These are phyloP conservation scores for Mycena olivaceomarginata DNA, from an alignment of 768 basidiomycete species.

Conservation along the genomic window DNA sequence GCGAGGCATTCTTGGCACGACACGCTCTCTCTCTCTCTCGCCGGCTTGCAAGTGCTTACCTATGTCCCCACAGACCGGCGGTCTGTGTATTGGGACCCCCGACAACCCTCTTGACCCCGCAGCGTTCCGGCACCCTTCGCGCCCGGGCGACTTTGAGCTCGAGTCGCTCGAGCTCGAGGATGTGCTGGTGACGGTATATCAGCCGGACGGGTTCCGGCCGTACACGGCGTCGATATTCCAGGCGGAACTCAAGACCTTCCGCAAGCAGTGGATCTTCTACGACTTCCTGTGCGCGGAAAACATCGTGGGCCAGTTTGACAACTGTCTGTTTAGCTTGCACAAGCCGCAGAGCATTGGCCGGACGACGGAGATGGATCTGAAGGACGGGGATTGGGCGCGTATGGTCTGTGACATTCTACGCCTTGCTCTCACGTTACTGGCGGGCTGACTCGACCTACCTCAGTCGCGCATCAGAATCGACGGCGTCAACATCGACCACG, in stretches of 20 bases:
- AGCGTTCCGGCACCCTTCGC: slow-evolving; percentile 82
- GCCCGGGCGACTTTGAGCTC: slow-evolving; percentile 93
- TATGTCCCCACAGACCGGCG: slow-evolving; percentile 80
- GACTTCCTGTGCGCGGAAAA: slow-evolving; percentile 96
- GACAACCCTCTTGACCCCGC: slow-evolving; percentile 89
- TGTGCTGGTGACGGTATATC: slow-evolving; percentile 94
- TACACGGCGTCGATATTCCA: slow-evolving; percentile 95
- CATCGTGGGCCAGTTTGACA: slow-evolving; percentile 98
- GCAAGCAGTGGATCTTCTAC: slow-evolving; percentile 97
- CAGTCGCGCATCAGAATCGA: slow-evolving; percentile 98
- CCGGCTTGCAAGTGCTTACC: not conserved
- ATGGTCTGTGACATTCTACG: slow-evolving; percentile 77
- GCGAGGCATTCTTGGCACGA: slow-evolving; percentile 91
- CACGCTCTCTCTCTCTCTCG: not conserved
- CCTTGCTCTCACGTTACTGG: not conserved
- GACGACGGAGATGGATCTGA: slow-evolving; percentile 89
- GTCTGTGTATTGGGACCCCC: slow-evolving; percentile 90
- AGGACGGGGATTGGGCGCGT: slow-evolving; percentile 89
- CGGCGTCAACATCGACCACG: slow-evolving; percentile 96
- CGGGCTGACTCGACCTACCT: not conserved
- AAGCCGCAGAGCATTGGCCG: slow-evolving; percentile 96
- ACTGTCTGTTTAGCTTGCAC: slow-evolving; percentile 97
- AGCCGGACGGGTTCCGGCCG: slow-evolving; percentile 94
- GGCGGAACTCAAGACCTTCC: slow-evolving; percentile 87
- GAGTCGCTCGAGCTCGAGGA: slow-evolving; percentile 94